phyloP scores from a whole-genome alignment of 352 stramenopile species.

The Achlya hypogyna region DNA sequence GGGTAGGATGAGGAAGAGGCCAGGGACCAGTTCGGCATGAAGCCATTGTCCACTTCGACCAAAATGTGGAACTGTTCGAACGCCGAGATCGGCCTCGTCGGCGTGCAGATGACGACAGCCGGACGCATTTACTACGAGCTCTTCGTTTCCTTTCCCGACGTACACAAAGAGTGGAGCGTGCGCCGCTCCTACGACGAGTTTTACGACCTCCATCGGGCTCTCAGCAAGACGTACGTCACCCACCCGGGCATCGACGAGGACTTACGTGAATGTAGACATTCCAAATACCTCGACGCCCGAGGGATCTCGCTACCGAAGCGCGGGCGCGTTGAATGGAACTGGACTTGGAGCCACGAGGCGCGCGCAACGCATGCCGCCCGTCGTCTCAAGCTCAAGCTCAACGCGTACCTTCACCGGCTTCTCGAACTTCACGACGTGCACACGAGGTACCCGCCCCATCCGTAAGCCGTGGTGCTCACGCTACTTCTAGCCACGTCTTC shows the following conservation, averaged over 20 bases:
- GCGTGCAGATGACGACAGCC: neutral
- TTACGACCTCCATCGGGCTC: slow-evolving; percentile 30
- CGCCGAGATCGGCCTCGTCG: slow-evolving; percentile 7
- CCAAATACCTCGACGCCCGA: neutral
- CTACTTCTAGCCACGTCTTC: slow-evolving; percentile 26
- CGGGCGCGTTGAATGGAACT: neutral
- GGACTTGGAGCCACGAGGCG: neutral
- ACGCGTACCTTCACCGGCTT: slow-evolving; percentile 50
- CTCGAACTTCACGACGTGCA: slow-evolving; percentile 46
- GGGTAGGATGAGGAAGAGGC: too few species aligned
- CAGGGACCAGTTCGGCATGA: neutral
- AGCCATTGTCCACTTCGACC: neutral
- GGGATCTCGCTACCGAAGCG: neutral
- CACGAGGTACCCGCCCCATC: neutral
- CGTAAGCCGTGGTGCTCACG: neutral
- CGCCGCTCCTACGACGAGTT: slow-evolving; percentile 46
- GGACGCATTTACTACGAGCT: slow-evolving; percentile 35
- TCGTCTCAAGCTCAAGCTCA: slow-evolving; percentile 30
- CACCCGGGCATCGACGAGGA: too few species aligned
- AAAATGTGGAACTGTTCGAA: neutral
- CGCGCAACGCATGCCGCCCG: neutral
- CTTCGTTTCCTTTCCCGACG: slow-evolving; percentile 40
- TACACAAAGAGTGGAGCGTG: slow-evolving; percentile 35
- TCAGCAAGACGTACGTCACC: slow-evolving; percentile 11
- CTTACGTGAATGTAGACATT: neutral